Evolutionary conservation across 2,329 filamentous ascomycete species (phyloP).

Genomic region (Pseudogymnoascus sp.): DNA sequence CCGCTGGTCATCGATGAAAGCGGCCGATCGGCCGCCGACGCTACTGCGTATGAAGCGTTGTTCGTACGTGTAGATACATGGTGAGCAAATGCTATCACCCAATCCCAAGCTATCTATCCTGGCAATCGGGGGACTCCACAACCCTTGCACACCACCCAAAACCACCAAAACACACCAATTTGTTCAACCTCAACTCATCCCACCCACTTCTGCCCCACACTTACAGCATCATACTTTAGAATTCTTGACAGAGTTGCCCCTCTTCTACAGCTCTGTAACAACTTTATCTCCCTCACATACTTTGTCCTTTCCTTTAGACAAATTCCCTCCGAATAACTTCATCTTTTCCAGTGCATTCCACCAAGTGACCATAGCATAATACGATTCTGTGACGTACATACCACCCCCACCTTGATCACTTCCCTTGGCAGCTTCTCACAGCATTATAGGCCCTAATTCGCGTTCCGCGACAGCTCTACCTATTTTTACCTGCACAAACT

Average conservation of each 20-base stretch:
- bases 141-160: background rate
- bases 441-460: background rate
- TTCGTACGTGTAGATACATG: background rate
- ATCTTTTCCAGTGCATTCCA: background rate
- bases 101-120: conserved; percentile 2
- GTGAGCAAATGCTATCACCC: conserved; percentile 5
- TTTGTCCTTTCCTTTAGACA: background rate
- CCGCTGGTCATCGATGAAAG: background rate
- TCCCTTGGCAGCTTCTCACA: conserved; percentile 5
- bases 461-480: background rate
- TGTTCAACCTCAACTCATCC: conserved; percentile 5
- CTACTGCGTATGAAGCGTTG: background rate
- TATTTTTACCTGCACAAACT: background rate
- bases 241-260: conserved; percentile 6
- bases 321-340: background rate
- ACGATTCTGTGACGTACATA: conserved; percentile 6
- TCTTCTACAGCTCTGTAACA: background rate
- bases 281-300: background rate
- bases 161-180: background rate
- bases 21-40: conserved; percentile 4
- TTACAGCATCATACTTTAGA: conserved; percentile 9
- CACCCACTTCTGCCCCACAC: conserved; percentile 16
- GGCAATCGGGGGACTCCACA: background rate
- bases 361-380: background rate
- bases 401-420: background rate